Evolutionary conservation across 2,329 filamentous ascomycete genomes (phyloP).

Genomic region (Fusarium sp.): DNA sequence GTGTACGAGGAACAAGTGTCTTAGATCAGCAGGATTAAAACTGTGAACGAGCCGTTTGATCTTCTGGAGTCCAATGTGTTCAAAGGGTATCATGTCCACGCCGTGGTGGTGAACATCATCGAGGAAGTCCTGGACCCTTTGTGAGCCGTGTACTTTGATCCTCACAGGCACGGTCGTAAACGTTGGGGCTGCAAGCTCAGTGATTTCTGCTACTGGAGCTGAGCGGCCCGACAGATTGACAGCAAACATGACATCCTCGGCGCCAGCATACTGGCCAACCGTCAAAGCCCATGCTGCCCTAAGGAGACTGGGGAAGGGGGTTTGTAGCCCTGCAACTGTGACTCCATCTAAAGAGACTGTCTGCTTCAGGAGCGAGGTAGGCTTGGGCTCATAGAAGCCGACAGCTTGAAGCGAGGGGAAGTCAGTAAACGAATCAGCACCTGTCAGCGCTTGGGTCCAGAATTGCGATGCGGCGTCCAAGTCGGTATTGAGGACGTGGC

Average conservation of each 20-base stretch:
- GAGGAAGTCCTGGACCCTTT: background rate
- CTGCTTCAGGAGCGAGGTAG: background rate
- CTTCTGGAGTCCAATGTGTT: background rate
- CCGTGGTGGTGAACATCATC: background rate
- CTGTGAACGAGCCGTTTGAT: background rate
- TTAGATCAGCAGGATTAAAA: background rate
- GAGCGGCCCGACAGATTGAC: background rate
- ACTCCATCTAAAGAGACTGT: background rate
- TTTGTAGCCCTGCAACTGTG: background rate
- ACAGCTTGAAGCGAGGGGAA: background rate
- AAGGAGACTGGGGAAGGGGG: background rate
- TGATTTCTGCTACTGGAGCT: background rate
- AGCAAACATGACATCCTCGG: background rate
- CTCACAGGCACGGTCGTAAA: background rate
- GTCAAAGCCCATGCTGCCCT: background rate
- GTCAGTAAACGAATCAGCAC: background rate
- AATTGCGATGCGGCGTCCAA: background rate
- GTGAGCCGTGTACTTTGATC: background rate
- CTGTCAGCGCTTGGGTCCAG: background rate
- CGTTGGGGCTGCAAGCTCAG: background rate
- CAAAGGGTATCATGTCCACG: background rate
- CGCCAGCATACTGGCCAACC: background rate
- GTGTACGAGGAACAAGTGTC: background rate
- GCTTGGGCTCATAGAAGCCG: background rate
- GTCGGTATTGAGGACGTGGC: background rate